Conservation (phyloP, 208 protist species). For the Wallacemonas sp. region DNA sequence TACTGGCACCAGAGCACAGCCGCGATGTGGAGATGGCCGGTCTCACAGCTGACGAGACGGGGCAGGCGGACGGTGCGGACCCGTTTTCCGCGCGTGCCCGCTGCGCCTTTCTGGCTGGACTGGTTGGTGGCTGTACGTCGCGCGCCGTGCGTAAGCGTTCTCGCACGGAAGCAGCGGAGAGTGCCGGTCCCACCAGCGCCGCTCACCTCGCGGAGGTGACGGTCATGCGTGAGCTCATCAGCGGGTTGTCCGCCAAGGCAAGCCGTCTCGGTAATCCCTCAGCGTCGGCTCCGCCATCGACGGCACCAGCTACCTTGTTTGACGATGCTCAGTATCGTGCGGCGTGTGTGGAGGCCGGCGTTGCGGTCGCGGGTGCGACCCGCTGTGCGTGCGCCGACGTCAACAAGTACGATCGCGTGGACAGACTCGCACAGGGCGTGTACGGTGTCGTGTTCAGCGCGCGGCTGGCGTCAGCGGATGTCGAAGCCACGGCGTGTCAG, state of each 20-base stretch:
- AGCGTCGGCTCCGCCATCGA: neutral
- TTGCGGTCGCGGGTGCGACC: slow-evolving; percentile 35
- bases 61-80: no score
- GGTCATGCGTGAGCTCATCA: neutral
- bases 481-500: neutral
- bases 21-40: no score
- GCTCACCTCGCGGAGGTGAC: neutral
- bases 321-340: slow-evolving; percentile 18
- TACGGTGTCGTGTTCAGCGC: slow-evolving; percentile 85
- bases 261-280: neutral
- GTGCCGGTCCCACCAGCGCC: neutral
- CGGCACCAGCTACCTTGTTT: slow-evolving; percentile 3
- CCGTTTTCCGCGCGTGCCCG: neutral
- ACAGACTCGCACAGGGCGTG: slow-evolving; percentile 65
- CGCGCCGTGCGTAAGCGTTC: neutral
- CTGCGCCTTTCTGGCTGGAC: neutral
- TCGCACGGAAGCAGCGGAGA: neutral
- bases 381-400: slow-evolving; percentile 53
- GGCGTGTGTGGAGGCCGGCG: slow-evolving; percentile 11
- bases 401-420: slow-evolving; percentile 49
- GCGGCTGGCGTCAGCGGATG: neutral
- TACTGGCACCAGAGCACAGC: neutral
- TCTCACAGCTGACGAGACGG: no score
- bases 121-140: neutral
- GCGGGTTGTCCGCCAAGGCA: neutral